Conservation (phyloP, 441 rosid species). For the Hura crepitans region DNA sequence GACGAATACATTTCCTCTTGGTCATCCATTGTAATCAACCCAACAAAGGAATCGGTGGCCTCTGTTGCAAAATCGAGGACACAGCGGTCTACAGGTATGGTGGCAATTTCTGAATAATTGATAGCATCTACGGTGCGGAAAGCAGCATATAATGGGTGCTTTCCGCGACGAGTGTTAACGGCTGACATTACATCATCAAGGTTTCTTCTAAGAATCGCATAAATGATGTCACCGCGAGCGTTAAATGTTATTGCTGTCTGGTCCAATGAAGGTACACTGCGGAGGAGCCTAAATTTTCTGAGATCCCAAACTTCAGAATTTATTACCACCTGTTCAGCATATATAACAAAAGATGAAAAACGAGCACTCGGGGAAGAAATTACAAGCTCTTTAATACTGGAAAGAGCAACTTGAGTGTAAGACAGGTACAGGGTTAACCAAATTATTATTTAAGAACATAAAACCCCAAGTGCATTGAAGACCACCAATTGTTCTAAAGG, state of each 20-base stretch:
- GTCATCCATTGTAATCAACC: slow-evolving; percentile 92
- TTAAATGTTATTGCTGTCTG: slow-evolving; percentile 89
- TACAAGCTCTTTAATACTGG: not conserved
- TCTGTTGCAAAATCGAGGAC: slow-evolving; percentile 95
- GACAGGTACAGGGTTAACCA: not conserved
- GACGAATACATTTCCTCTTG: slow-evolving; percentile 90
- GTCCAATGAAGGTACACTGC: slow-evolving; percentile 91
- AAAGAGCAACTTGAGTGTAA: not conserved
- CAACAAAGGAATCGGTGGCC: slow-evolving; percentile 87
- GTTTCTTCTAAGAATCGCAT: slow-evolving; percentile 93
- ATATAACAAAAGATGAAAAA: not conserved
- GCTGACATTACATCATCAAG: slow-evolving; percentile 93
- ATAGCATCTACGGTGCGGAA: slow-evolving; percentile 92
- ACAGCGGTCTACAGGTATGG: slow-evolving; percentile 86
- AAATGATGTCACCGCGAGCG: slow-evolving; percentile 84
- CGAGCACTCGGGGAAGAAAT: not conserved
- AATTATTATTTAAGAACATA: not conserved
- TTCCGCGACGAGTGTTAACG: slow-evolving; percentile 78
- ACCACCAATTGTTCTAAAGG: not conserved
- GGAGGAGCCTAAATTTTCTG: slow-evolving; percentile 71
- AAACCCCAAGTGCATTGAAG: not conserved
- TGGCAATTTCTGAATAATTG: slow-evolving; percentile 92
- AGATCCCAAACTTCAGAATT: slow-evolving; percentile 99
- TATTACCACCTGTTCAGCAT: slow-evolving; percentile 62
- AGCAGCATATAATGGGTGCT: slow-evolving; percentile 79